Evolutionary conservation across 768 basidiomycete species (phyloP).

Genomic region (Suillus sp.): DNA sequence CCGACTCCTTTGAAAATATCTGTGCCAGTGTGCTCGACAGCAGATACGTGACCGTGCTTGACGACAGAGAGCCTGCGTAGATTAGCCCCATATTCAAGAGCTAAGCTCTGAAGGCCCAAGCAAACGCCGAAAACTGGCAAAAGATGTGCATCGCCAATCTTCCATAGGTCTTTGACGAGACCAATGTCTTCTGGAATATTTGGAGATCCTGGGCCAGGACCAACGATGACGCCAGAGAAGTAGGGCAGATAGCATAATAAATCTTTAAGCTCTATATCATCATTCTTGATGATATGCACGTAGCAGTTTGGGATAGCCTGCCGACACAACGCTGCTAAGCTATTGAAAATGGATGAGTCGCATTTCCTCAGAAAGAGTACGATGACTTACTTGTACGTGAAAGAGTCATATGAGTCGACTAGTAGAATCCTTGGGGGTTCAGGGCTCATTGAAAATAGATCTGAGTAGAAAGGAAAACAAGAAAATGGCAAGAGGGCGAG

Average conservation of each 20-base stretch:
- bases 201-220: constrained; percentile 83
- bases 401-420: constrained; percentile 85
- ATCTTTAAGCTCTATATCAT: constrained; percentile 51
- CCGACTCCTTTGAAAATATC: constrained; percentile 65
- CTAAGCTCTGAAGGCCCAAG: constrained; percentile 78
- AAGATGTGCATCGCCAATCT: constrained; percentile 47
- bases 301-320: constrained; percentile 59
- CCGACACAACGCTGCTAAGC: constrained; percentile 73
- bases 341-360: constrained; percentile 28
- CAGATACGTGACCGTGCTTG: constrained; percentile 80
- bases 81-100: constrained; percentile 60
- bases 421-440: constrained; percentile 58
- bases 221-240: constrained; percentile 73
- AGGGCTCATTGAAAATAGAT: constrained; percentile 27
- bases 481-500: neutral
- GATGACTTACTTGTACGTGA: constrained; percentile 78
- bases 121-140: constrained; percentile 85
- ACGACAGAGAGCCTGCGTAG: constrained; percentile 63
- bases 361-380: neutral
- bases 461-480: neutral
- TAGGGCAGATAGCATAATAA: constrained; percentile 55
- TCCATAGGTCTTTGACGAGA: constrained; percentile 72
- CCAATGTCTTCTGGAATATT: constrained; percentile 63
- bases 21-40: constrained; percentile 55
- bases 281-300: constrained; percentile 76